These are phyloP conservation scores for Raphanus sativus DNA, from an alignment of 345 rosid species.

Conservation along the genomic window DNA sequence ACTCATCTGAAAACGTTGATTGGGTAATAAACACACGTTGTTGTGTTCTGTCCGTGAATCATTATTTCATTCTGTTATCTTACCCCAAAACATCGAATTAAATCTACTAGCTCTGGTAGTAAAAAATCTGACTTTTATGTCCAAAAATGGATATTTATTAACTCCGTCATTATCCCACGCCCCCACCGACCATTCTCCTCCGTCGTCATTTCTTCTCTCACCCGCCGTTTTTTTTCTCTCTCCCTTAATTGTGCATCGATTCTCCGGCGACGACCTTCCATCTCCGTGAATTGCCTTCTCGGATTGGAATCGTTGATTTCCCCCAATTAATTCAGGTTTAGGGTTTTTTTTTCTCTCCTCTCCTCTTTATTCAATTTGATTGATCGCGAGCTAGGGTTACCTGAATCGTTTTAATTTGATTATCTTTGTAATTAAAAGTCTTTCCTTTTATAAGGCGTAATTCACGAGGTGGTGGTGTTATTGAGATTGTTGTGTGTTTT, in stretches of 20 bases:
- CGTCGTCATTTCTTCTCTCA: constrained; percentile 25
- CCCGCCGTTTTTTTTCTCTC: not conserved
- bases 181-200: constrained; percentile 28
- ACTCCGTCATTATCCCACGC: constrained; percentile 30
- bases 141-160: constrained; percentile 26
- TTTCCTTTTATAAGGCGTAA: not conserved
- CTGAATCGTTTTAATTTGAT: not conserved
- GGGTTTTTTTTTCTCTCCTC: constrained; percentile 14
- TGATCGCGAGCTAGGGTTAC: constrained; percentile 22
- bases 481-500: not conserved
- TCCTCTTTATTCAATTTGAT: not conserved
- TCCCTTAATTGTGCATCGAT: not conserved
- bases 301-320: constrained; percentile 10
- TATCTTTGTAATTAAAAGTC: not conserved
- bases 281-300: constrained; percentile 11
- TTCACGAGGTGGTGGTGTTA: constrained; percentile 1
- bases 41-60: not conserved
- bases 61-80: not conserved
- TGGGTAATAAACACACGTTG: not conserved
- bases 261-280: not conserved
- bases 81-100: not conserved
- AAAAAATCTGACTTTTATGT: not conserved
- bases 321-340: constrained; percentile 32
- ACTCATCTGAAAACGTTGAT: not conserved
- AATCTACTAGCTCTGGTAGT: not conserved